Evolutionary conservation across 1,284 basidiomycete genomes (phyloP).

Genomic region (Ceratobasidium sp.): DNA sequence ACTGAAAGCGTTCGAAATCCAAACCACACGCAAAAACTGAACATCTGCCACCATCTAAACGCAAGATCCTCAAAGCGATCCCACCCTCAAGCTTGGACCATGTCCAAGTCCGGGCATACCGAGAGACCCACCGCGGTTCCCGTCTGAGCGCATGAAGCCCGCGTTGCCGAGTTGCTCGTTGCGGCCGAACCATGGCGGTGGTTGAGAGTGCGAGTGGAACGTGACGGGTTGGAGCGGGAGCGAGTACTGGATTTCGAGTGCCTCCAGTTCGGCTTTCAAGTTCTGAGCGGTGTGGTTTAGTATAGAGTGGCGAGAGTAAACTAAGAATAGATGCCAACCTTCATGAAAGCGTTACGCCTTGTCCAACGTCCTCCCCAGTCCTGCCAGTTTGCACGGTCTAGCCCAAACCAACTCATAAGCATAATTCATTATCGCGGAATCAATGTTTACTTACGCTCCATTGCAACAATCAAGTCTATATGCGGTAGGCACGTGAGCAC

Average conservation of each 20-base stretch:
- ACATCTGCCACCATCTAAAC: conserved; percentile 1
- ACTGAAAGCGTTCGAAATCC: conserved; percentile 5
- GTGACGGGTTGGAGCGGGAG: conserved; percentile 80
- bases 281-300: conserved; percentile 62
- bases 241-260: conserved; percentile 77
- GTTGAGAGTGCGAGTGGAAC: conserved; percentile 58
- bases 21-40: background rate
- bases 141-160: conserved; percentile 44
- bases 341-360: conserved; percentile 51
- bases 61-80: conserved; percentile 27
- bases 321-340: conserved; percentile 37
- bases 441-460: conserved; percentile 74
- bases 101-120: conserved; percentile 38
- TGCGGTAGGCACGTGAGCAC: background rate
- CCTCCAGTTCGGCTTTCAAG: conserved; percentile 77
- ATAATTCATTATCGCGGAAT: no score
- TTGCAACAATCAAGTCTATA: conserved; percentile 70
- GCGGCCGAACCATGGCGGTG: conserved; percentile 40
- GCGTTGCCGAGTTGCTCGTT: conserved; percentile 36
- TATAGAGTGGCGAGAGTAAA: background rate
- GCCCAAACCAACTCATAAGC: background rate
- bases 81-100: conserved; percentile 35
- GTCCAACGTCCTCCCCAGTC: conserved; percentile 82
- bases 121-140: conserved; percentile 40
- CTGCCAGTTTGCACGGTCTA: conserved; percentile 86